Evolutionary conservation across 2,329 filamentous ascomycete genomes (phyloP).

Genomic region (Talaromyces verruculosus): DNA sequence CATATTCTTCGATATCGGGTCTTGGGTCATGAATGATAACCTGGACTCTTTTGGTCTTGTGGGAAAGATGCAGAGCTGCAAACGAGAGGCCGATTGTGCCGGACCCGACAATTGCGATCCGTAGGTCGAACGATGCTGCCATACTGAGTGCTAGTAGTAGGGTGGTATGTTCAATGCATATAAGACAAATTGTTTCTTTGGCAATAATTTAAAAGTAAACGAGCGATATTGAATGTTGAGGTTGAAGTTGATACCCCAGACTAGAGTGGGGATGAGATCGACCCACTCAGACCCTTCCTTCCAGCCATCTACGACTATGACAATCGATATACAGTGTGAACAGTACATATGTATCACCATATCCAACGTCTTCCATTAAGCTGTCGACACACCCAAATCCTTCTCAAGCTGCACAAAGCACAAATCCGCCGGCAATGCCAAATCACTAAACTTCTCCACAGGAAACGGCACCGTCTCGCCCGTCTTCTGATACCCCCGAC

Average conservation of each 20-base stretch:
- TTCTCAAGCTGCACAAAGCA: constrained; percentile 30
- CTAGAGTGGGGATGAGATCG: neutral
- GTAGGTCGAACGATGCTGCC: neutral
- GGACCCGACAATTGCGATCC: constrained; percentile 41
- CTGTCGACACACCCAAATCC: neutral
- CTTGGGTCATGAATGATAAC: constrained; percentile 51
- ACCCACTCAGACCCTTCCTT: neutral
- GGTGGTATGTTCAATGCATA: neutral
- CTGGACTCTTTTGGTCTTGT: constrained; percentile 22
- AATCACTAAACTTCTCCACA: constrained; percentile 23
- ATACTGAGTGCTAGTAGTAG: neutral
- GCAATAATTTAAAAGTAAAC: neutral
- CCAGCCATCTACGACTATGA: neutral
- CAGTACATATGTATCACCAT: neutral
- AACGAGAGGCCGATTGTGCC: constrained; percentile 59
- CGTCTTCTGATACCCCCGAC: constrained; percentile 30
- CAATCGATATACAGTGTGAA: neutral
- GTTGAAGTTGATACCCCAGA: constrained; percentile 1
- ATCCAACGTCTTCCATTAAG: neutral
- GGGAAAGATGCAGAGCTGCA: constrained; percentile 42
- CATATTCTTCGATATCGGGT: constrained; percentile 49
- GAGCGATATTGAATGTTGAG: neutral
- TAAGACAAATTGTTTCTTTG: neutral
- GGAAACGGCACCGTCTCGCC: constrained; percentile 29
- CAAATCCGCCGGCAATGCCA: constrained; percentile 28